Evolutionary conservation across 2,329 filamentous ascomycete genomes (phyloP).

Genomic region (Aspergillus sojae): DNA sequence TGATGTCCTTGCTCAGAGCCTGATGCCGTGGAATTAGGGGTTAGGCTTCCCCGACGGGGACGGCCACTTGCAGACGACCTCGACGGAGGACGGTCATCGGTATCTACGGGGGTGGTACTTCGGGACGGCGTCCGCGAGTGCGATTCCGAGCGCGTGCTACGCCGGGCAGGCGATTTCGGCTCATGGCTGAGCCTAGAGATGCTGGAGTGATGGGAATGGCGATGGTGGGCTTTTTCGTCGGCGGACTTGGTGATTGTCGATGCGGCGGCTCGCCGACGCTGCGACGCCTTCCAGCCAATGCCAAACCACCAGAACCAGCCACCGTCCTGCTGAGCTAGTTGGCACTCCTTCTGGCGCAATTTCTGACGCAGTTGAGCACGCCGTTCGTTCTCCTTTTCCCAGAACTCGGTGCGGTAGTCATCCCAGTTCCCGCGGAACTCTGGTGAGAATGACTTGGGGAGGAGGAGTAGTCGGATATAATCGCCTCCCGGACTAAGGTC

Average conservation of each 20-base stretch:
- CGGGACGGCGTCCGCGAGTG: slow-evolving; percentile 47
- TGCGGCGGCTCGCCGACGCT: slow-evolving; percentile 33
- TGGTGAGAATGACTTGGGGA: slow-evolving; percentile 92
- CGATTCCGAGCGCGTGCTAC: slow-evolving; percentile 41
- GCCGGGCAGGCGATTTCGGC: slow-evolving; percentile 32
- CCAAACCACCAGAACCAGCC: slow-evolving; percentile 87
- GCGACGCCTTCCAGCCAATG: slow-evolving; percentile 45
- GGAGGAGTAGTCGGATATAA: slow-evolving; percentile 83
- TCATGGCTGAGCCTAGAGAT: slow-evolving; percentile 33
- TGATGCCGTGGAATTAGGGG: slow-evolving; percentile 29
- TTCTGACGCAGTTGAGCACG: slow-evolving; percentile 72
- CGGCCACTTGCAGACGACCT: slow-evolving; percentile 34
- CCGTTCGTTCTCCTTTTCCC: slow-evolving; percentile 94
- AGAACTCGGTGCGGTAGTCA: slow-evolving; percentile 89
- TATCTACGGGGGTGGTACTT: slow-evolving; percentile 43
- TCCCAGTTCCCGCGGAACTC: slow-evolving; percentile 98
- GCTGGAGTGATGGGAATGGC: slow-evolving; percentile 32
- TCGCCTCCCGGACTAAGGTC: slow-evolving; percentile 89
- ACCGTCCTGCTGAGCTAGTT: slow-evolving; percentile 67
- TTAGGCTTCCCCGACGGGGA: slow-evolving; percentile 39
- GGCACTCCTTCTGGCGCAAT: slow-evolving; percentile 68
- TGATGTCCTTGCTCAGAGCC: slow-evolving; percentile 32
- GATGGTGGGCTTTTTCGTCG: slow-evolving; percentile 35
- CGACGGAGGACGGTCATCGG: slow-evolving; percentile 41
- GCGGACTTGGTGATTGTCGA: slow-evolving; percentile 29